phyloP scores from a whole-genome alignment of 306 rosid species.

The Dryas drummondii region DNA sequence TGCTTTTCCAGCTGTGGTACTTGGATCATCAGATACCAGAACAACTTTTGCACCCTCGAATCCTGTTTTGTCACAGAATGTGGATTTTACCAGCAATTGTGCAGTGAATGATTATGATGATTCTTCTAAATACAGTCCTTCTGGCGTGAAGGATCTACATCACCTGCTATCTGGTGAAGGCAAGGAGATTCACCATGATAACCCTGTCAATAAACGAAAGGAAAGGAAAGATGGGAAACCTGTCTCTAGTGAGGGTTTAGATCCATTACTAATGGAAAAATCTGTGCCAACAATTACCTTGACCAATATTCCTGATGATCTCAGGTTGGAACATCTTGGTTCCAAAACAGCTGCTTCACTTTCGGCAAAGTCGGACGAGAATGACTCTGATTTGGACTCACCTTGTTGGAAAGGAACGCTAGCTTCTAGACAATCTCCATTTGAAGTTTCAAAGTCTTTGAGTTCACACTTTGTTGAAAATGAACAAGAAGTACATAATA shows the following conservation, averaged over 20 bases:
- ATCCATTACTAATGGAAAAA: background rate
- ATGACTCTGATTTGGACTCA: conserved; percentile 64
- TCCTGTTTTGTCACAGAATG: background rate
- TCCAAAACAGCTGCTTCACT: conserved; percentile 9
- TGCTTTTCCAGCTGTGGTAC: conserved; percentile 4
- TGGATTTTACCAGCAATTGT: background rate
- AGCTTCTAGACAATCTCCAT: conserved; percentile 30
- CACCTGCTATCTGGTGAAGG: conserved; percentile 12
- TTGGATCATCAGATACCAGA: conserved; percentile 11
- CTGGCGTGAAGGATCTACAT: background rate
- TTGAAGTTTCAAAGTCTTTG: conserved; percentile 31
- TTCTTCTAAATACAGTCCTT: conserved; percentile 14
- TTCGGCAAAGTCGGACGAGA: conserved; percentile 30
- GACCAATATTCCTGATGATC: background rate
- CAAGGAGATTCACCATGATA: conserved; percentile 16
- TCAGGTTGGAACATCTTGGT: conserved; percentile 4
- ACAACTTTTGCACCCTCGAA: background rate
- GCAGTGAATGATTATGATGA: background rate
- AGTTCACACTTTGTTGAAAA: conserved; percentile 32
- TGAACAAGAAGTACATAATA: conserved; percentile 33
- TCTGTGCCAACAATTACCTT: conserved; percentile 6
- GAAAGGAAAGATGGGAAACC: conserved; percentile 9
- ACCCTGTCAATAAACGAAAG: background rate
- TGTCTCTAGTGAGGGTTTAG: conserved; percentile 5
- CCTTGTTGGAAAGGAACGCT: conserved; percentile 64